Conservation (phyloP, 1,139 yeast genomes). For the Yamadazyma membranifaciens region DNA sequence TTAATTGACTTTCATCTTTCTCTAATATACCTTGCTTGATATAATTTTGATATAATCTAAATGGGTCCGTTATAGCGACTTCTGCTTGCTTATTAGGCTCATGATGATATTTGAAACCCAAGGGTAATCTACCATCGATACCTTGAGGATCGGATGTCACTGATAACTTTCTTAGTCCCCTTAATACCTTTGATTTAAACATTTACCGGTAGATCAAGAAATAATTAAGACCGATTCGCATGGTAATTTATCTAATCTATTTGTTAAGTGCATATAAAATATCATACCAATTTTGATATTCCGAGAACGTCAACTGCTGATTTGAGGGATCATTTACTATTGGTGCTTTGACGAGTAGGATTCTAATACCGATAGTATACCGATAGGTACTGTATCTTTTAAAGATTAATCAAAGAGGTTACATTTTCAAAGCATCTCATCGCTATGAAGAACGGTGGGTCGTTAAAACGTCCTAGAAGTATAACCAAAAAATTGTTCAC, state of each 20-base stretch:
- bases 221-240: constrained; percentile 6
- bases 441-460: constrained; percentile 8
- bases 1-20: constrained; percentile 56
- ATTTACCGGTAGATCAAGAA: not conserved
- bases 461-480: constrained; percentile 14
- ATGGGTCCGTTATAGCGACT: constrained; percentile 63
- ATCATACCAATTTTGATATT: too few relatives aligned
- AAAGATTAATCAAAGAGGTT: not conserved
- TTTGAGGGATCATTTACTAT: too few relatives aligned
- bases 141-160: constrained; percentile 34
- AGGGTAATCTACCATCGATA: constrained; percentile 31
- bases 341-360: too few relatives aligned
- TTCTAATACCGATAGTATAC: not conserved
- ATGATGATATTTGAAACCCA: constrained; percentile 5
- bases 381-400: not conserved
- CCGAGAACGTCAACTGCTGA: too few relatives aligned
- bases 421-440: not conserved
- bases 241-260: not conserved
- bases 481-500: constrained; percentile 18
- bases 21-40: constrained; percentile 50
- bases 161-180: not conserved
- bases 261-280: too few relatives aligned
- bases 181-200: not conserved
- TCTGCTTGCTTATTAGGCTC: constrained; percentile 6
- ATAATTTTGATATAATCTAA: constrained; percentile 53